Conservation (phyloP, 2,329 filamentous ascomycete species). For the Verticillium nubilum region DNA sequence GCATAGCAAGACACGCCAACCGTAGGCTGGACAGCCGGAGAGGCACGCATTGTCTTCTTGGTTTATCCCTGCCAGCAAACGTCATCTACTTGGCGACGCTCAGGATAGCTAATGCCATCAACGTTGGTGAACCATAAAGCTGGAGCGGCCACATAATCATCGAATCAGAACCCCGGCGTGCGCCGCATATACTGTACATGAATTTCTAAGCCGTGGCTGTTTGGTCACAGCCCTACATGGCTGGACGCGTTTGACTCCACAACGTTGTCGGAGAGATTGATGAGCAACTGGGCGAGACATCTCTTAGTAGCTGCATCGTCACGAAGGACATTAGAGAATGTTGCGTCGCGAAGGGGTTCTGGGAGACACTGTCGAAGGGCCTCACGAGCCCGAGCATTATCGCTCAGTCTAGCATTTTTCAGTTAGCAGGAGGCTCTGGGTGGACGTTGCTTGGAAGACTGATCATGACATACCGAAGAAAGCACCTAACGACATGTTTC, state of each 20-base stretch:
- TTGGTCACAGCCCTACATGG: conserved; percentile 19
- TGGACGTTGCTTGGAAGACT: background rate
- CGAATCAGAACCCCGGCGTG: background rate
- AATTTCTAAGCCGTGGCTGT: background rate
- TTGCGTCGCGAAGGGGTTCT: conserved; percentile 96
- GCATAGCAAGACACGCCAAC: background rate
- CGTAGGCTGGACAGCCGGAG: background rate
- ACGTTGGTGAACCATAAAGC: background rate
- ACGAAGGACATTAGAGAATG: conserved; percentile 91
- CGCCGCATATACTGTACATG: background rate
- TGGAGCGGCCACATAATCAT: background rate
- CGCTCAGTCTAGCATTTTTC: conserved; percentile 62
- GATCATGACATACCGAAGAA: conserved; percentile 65
- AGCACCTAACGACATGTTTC: conserved; percentile 97
- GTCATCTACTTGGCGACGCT: background rate
- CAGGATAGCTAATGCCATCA: background rate
- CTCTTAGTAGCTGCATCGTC: conserved; percentile 97
- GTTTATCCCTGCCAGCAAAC: background rate
- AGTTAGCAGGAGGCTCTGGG: background rate
- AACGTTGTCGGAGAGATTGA: conserved; percentile 91
- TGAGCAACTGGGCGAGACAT: conserved; percentile 91
- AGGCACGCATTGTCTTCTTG: background rate
- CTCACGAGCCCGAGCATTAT: conserved; percentile 92
- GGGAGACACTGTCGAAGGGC: conserved; percentile 93
- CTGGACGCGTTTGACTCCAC: conserved; percentile 34